Evolutionary conservation across 805 yeast genomes (phyloP), one percentile per base, ranked within the genome.

Genomic region (Metschnikowia koreensis): DNA sequence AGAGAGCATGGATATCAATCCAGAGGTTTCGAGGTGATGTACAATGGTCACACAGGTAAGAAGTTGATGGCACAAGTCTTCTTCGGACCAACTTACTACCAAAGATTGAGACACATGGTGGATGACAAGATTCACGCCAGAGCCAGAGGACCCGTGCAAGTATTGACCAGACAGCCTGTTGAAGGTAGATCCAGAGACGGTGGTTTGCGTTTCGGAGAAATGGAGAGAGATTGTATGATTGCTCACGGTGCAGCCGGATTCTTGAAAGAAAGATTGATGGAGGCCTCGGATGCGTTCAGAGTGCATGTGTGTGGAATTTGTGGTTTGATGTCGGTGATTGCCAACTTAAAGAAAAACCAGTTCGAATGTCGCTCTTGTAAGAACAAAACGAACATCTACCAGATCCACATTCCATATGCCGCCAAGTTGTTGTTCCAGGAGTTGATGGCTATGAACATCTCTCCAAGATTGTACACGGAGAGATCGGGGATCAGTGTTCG

Each of bases 221-320:
- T 94, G 99, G 99, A 94, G 76, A 89, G 99, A 79, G 99, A 94
- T 81, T 94, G 99, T 87, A 93, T 94, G 97, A 94, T 94, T 79
- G 99, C 99, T 1, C 98, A 94, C 69, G 99, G 99, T 70, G 98
- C 97, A 12, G 97, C 99, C 4, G 96, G 97, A 7, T 93, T 94
- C 79, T 81, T 94, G 76, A 91, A 93, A 73, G 99, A 94, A 76
- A 82, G 99, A 70, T 79, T 94, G 70, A 93, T 94, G 97, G 98
- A 94, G 73, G 97, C 97, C 11, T 93, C 98, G 0, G 99, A 94
- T 76, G 97, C 98, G 1, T 94, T 94, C 80, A 82, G 98, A 73
- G 98, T 94, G 41, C 98, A 94, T 68, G 86, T 94, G 31, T 94
- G 99, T 78, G 99, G 98, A 66, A 84, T 93, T 64, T 94, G 99